Base-by-base conservation (phyloP, 23 red algal species). In the Agarophyton chilense region DNA sequence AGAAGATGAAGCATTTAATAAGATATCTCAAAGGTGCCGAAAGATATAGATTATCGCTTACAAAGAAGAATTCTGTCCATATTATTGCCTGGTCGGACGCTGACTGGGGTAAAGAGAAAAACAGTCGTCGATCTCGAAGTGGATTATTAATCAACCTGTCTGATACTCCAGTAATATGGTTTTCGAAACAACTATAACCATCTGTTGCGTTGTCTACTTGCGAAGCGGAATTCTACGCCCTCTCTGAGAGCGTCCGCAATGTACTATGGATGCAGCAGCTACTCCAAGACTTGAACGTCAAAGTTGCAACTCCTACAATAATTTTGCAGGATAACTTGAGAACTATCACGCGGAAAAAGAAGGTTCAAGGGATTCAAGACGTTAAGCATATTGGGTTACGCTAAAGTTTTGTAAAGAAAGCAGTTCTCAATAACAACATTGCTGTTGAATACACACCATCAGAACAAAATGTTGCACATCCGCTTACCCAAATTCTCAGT, bases 251-350 rank as follows among this genome's bases (percentile, higher is more conserved):
- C 4, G 43, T 71, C 3, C n/a, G 54, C 9, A 65, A 72, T 28
- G 42, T 75, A 7, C 5, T 8, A 8, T 87, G 52, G 83, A 17
- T 72, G 4, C 66, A 47, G 21, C 62, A 71, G 1, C 33, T 87
- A 19, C 32, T 56, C 10, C 8, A 62, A 46, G 83, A 87, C 5
- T 0, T 86, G 5, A 19, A 29, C 22, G 10, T 86, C 10, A 5
- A 49, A 4, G 5, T 50, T 8, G 14, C 9, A 21, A 10, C 5
- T 49, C 62, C 58, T 63, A 1, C 33, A 14, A 49, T 9, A 8
- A 50, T 86, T 10, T 70, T 63, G 12, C 81, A 87, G 43, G 83
- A 87, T 51, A 87, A 74, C 46, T 55, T 87, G 43, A 43, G 83
- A 19, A 66, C 32, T 17, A 87, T 87, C 39, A 45, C 21, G n/a